Conservation (phyloP, 2,329 filamentous ascomycete species). For the Colletotrichum zoysiae region DNA sequence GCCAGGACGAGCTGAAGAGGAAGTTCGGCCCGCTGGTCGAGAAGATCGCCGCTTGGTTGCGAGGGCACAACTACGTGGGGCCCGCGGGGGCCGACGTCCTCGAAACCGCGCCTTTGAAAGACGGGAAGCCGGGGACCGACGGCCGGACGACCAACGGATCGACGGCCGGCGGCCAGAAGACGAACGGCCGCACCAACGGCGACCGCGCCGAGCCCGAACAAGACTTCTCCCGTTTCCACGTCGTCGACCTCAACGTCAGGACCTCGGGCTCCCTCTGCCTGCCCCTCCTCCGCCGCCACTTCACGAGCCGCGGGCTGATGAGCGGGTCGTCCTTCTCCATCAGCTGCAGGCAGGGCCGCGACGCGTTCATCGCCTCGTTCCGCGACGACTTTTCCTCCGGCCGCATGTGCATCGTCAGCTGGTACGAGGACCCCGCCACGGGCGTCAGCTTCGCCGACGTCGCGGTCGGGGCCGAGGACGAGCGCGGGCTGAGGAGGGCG, state of each 20-base stretch:
- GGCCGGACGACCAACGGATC: slow-evolving; percentile 23
- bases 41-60: slow-evolving; percentile 47
- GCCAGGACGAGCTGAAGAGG: slow-evolving; percentile 47
- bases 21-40: slow-evolving; percentile 46
- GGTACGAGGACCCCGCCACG: slow-evolving; percentile 49
- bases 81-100: slow-evolving; percentile 51
- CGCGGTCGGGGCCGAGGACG: slow-evolving; percentile 48
- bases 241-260: slow-evolving; percentile 53
- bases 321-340: slow-evolving; percentile 50
- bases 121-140: slow-evolving; percentile 20
- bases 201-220: neutral
- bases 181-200: neutral
- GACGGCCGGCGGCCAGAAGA: neutral
- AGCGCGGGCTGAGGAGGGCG: slow-evolving; percentile 41
- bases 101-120: slow-evolving; percentile 43
- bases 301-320: slow-evolving; percentile 46
- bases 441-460: slow-evolving; percentile 48
- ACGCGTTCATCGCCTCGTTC: slow-evolving; percentile 47
- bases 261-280: slow-evolving; percentile 50
- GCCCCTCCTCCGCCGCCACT: slow-evolving; percentile 48
- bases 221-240: slow-evolving; percentile 43
- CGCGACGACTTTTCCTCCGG: slow-evolving; percentile 45
- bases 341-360: slow-evolving; percentile 42
- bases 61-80: slow-evolving; percentile 49
- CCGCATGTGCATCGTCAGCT: slow-evolving; percentile 49